Evolutionary conservation across 2,329 filamentous ascomycete genomes (phyloP).

Genomic region (Colletotrichum falcatum): DNA sequence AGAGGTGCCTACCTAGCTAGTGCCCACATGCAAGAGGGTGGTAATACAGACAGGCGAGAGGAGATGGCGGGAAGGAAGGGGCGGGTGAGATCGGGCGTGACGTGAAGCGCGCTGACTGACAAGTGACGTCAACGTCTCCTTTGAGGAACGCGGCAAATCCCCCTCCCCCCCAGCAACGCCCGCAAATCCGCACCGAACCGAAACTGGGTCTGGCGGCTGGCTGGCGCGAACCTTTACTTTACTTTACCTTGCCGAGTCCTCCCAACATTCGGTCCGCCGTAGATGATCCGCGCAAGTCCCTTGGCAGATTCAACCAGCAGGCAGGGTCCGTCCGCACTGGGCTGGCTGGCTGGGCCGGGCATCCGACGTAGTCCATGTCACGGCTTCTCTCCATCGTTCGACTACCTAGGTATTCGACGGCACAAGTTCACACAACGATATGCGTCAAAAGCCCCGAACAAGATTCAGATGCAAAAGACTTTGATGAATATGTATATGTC

Average conservation of each 20-base stretch:
- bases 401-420: background rate
- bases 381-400: background rate
- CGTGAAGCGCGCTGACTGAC: slow-evolving; percentile 18
- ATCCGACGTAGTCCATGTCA: background rate
- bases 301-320: background rate
- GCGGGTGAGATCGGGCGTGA: background rate
- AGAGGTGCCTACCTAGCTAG: background rate
- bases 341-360: too few relatives aligned
- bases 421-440: background rate
- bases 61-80: background rate
- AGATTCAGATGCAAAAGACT: too few relatives aligned
- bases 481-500: slow-evolving; percentile 16
- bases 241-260: background rate
- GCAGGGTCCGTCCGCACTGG: too few relatives aligned
- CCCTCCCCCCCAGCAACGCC: too few relatives aligned
- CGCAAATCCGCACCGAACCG: background rate
- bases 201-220: slow-evolving; percentile 1
- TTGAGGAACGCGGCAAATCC: background rate
- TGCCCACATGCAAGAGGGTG: background rate
- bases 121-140: slow-evolving; percentile 32
- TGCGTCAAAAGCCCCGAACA: too few relatives aligned
- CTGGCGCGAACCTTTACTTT: background rate
- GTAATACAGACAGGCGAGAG: background rate
- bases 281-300: background rate
- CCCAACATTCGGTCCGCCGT: background rate